Base-by-base conservation (phyloP, 2,329 filamentous ascomycete species). In the Aspergillus fumigatiaffinis region DNA sequence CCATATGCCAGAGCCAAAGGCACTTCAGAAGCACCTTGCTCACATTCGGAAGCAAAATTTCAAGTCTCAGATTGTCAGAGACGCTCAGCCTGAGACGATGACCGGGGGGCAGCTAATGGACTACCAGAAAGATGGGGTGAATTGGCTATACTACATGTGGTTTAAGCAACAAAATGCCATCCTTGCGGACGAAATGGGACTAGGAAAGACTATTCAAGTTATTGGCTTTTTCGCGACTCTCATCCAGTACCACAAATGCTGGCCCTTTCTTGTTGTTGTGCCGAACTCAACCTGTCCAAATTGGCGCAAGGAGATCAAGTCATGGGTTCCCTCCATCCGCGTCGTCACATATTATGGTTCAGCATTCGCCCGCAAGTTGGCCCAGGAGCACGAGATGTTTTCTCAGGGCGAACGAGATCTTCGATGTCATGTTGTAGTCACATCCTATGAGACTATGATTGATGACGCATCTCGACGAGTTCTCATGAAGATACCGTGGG, bases 221-320 rank as follows among this genome's bases (percentile, higher is more conserved):
- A 89, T 97, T 59, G 85, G 87, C 2, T 84, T 96, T 60, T 82
- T 97, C 59, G 86, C 90, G 1, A 87, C 88, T 0, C 76, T 97
- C 41, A 81, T 88, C 25, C 82, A 88, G 59, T 82, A 87, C 52
- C 82, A 85, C 67, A 80, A 84, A 68, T 94, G 91, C 73, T 97
- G 90, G 84, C 94, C 94, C 0, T 97, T 97, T 70, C 80, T 99
- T 17, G 82, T 97, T 3, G 91, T 97, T 1, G 93, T 96, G 0
- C 94, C 94, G 0, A 97, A 97, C 69, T 88, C 93, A 0, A 99
- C 94, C 0, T 96, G 92, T 72, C 86, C 92, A n/a, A 99, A 99
- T 71, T 99, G 94, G 93, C 89, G 93, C 5, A 87, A 93, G 51
- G 94, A 99, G 71, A 91, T 97, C 73, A 95, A 96, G 77, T 87